phyloP scores from a whole-genome alignment of 257 asterid genomes.

The Solanum pinnatisectum region DNA sequence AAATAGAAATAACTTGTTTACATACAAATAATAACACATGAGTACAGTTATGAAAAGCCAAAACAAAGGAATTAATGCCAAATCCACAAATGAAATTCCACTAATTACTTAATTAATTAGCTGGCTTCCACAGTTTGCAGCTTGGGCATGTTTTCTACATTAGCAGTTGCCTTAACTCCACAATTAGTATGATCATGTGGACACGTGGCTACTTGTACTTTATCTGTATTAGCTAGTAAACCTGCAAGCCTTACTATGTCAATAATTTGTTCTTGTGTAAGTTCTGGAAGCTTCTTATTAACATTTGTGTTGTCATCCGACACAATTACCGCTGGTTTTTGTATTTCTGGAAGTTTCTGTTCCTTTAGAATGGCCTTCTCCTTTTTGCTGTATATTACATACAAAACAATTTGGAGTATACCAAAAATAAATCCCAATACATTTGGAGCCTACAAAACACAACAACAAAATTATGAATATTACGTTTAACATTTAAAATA shows the following conservation, averaged over 20 bases:
- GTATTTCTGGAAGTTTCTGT: slow-evolving; percentile 8
- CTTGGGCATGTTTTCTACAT: not conserved
- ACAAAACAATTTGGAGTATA: slow-evolving; percentile 46
- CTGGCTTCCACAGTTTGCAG: not conserved
- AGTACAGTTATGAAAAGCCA: not conserved
- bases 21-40: not conserved
- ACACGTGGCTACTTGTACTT: slow-evolving; percentile 15
- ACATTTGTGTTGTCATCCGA: not conserved
- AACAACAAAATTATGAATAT: not conserved
- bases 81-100: not conserved
- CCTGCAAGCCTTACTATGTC: slow-evolving; percentile 32
- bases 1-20: not conserved
- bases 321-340: not conserved
- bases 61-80: not conserved
- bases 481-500: not conserved
- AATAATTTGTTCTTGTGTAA: slow-evolving; percentile 24
- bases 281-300: slow-evolving; percentile 12
- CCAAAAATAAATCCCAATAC: slow-evolving; percentile 47
- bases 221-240: slow-evolving; percentile 22
- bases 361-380: slow-evolving; percentile 2
- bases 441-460: slow-evolving; percentile 30
- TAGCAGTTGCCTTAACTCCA: not conserved
- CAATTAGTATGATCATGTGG: not conserved
- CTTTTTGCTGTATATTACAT: slow-evolving; percentile 21
- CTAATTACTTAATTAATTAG: not conserved